These are phyloP conservation scores for Pneumocystis canis DNA, from an alignment of 1,139 yeast species.

Conservation along the genomic window DNA sequence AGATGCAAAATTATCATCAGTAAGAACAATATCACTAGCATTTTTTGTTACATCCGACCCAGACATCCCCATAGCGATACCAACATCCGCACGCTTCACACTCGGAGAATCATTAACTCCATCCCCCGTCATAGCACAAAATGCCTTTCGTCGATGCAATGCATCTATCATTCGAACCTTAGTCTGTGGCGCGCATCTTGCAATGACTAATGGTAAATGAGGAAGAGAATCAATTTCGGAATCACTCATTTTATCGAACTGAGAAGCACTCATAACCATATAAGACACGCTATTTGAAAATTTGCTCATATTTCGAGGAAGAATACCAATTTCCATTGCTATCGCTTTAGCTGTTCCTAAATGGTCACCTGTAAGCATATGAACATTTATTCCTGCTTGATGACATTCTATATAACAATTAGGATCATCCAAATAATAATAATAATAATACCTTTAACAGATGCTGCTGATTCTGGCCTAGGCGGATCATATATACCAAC, in stretches of 20 bases:
- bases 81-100: conserved; percentile 66
- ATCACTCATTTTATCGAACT: conserved; percentile 52
- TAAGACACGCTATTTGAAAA: conserved; percentile 40
- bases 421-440: neutral
- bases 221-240: conserved; percentile 55
- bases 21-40: conserved; percentile 38
- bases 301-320: conserved; percentile 40
- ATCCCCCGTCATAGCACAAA: conserved; percentile 68
- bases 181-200: conserved; percentile 43
- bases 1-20: conserved; percentile 29
- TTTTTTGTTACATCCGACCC: conserved; percentile 46
- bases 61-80: conserved; percentile 43
- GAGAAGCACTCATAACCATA: conserved; percentile 65
- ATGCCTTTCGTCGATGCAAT: conserved; percentile 37
- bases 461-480: conserved; percentile 51
- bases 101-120: conserved; percentile 80
- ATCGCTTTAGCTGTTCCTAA: conserved; percentile 24
- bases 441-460: conserved; percentile 32
- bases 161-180: conserved; percentile 37
- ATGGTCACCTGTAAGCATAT: conserved; percentile 77
- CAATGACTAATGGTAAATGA: conserved; percentile 47
- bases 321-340: conserved; percentile 51
- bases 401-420: conserved; percentile 34
- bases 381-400: conserved; percentile 64
- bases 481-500: conserved; percentile 80